Base-by-base conservation (phyloP, 768 basidiomycete genomes). In the Vararia minispora region DNA sequence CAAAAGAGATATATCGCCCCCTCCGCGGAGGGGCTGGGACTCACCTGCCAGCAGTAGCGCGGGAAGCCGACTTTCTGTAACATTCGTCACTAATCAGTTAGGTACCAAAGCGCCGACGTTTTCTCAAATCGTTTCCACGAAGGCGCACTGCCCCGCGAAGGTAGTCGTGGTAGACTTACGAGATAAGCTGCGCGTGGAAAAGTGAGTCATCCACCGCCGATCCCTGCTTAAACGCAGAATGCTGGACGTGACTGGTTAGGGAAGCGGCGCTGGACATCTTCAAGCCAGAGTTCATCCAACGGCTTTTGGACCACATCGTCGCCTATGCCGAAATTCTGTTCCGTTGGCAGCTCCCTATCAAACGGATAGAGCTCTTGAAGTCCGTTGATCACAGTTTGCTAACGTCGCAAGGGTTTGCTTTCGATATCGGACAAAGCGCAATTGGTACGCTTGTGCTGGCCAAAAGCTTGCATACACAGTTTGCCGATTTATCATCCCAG, bases 261-360 rank as follows among this genome's bases (percentile, higher is more conserved):
- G 38, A 18, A 13, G 33, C 23, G 30, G 23, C 31, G 30, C 16
- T 39, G 29, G 38, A 39, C 20, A 12, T 39, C 7, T 39, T 72
- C 31, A 53, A 65, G 23, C 45, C 53, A 3, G 49, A 58, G 7
- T 51, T 71, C 36, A 63, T 74, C 16, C 57, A 62, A 16, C 70
- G 68, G 39, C 44, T 68, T 25, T 52, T 63, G 16, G 58, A 53
- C 6, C 84, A 90, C 54, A 63, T 89, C 16, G 58, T 75, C 29
- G 64, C 67, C 1, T 91, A 90, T 52, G 80, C 82, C 5, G 84
- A 90, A 40, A 60, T 81, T 45, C 61, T 91, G 17, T 74, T 75
- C 46, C 61, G 76, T 30, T 91, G 88, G 89, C 61, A 74, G 44
- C 54, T 87, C 37, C 61, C 71, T 47, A 66, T 74, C 28, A 82